Percentiles rank a stretch among this genome's conserved stretches.
phyloP scores from a whole-genome alignment of 148 eudicot genomes.

The Agrostemma githago region DNA sequence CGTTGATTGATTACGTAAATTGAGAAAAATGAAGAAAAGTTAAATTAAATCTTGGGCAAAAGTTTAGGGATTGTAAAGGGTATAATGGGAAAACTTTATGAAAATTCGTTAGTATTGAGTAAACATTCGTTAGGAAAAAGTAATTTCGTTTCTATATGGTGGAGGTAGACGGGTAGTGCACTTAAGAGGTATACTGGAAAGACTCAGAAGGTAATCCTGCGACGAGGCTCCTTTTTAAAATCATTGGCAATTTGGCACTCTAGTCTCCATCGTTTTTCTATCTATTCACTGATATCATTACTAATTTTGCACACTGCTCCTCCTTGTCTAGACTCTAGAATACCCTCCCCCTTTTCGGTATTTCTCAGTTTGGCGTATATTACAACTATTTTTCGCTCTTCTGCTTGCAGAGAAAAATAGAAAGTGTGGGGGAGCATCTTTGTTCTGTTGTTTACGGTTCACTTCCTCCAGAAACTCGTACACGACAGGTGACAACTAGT shows the following conservation, averaged over 20 bases:
- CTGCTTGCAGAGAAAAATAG: slow-evolving; percentile 57
- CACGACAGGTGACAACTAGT: slow-evolving; percentile 68
- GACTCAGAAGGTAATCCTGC: too few species aligned
- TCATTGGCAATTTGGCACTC: not conserved
- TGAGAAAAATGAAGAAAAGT: too few species aligned
- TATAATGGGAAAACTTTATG: too few species aligned
- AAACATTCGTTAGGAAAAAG: too few species aligned
- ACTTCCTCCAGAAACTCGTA: slow-evolving; percentile 90
- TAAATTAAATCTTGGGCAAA: too few species aligned
- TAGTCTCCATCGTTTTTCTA: not conserved
- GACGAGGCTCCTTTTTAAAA: not conserved
- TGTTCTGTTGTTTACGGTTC: slow-evolving; percentile 99
- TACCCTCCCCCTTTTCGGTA: not conserved
- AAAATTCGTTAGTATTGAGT: too few species aligned
- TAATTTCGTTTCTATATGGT: too few species aligned
- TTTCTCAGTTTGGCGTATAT: not conserved
- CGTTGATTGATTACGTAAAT: too few species aligned
- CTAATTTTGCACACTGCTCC: not conserved
- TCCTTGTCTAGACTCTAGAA: not conserved
- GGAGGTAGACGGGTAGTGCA: too few species aligned
- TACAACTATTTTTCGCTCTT: slow-evolving; percentile 11
- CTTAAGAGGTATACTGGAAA: too few species aligned
- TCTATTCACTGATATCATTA: not conserved
- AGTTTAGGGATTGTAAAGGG: too few species aligned
- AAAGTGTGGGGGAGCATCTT: slow-evolving; percentile 62